phyloP scores from a whole-genome alignment of 2,329 filamentous ascomycete species.

The Alternaria sp. region DNA sequence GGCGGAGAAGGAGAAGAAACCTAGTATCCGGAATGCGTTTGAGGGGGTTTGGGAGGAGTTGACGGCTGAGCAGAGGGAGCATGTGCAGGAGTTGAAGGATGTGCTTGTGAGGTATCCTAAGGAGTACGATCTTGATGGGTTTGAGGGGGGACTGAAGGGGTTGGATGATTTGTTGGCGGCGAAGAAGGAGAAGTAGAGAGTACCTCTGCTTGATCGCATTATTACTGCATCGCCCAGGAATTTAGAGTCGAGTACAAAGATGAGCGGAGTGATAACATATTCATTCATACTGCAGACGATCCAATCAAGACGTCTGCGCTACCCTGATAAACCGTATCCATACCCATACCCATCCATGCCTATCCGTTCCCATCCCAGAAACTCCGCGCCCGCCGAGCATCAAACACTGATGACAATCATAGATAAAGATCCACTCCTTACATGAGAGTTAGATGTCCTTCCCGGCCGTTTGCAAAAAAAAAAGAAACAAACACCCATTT shows the following conservation, averaged over 20 bases:
- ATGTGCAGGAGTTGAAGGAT: constrained; percentile 78
- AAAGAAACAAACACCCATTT: not conserved
- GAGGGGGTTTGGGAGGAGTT: constrained; percentile 88
- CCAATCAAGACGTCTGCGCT: not conserved
- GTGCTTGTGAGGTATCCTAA: constrained; percentile 85
- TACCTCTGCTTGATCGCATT: not conserved
- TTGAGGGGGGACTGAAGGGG: constrained; percentile 74
- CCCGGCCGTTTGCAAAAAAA: not conserved
- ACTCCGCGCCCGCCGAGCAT: not conserved
- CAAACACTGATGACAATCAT: not conserved
- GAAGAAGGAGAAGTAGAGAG: constrained; percentile 17
- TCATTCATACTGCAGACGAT: constrained; percentile 3
- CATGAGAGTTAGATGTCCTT: constrained; percentile 15
- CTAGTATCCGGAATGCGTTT: constrained; percentile 75
- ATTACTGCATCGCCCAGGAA: not conserved
- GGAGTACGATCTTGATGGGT: constrained; percentile 84
- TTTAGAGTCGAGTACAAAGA: not conserved
- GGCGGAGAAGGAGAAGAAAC: constrained; percentile 83
- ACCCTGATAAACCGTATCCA: not conserved
- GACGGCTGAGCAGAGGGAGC: constrained; percentile 76
- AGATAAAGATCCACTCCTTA: constrained; percentile 5
- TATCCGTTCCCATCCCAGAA: not conserved
- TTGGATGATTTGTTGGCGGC: constrained; percentile 53
- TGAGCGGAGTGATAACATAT: constrained; percentile 6
- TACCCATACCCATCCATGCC: not conserved